phyloP scores from a whole-genome alignment of 2,329 filamentous ascomycete species.

The Allantophomopsis lycopodina region DNA sequence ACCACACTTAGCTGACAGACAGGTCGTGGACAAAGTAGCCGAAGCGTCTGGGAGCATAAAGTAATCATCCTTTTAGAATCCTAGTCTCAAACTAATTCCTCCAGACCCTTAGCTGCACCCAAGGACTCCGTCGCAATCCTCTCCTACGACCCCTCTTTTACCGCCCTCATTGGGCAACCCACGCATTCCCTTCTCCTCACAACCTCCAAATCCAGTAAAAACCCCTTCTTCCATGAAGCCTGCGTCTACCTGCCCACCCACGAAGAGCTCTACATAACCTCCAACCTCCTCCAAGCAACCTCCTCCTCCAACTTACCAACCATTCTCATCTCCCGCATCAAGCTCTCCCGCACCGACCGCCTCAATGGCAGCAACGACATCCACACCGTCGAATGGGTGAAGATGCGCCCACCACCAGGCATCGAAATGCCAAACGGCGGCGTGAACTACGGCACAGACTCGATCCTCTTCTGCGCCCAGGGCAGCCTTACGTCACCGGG shows the following conservation, averaged over 20 bases:
- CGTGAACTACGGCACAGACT: slow-evolving; percentile 23
- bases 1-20: neutral
- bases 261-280: slow-evolving; percentile 31
- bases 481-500: slow-evolving; percentile 14
- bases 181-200: slow-evolving; percentile 27
- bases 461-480: slow-evolving; percentile 28
- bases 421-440: slow-evolving; percentile 31
- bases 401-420: slow-evolving; percentile 21
- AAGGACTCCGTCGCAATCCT: slow-evolving; percentile 19
- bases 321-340: slow-evolving; percentile 30
- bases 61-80: neutral
- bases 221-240: slow-evolving; percentile 30
- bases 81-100: slow-evolving; percentile 3
- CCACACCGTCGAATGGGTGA: slow-evolving; percentile 16
- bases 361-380: slow-evolving; percentile 13
- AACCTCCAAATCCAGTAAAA: slow-evolving; percentile 23
- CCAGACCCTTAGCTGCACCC: slow-evolving; percentile 6
- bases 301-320: slow-evolving; percentile 23
- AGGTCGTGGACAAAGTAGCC: neutral
- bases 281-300: slow-evolving; percentile 24
- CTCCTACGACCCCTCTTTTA: slow-evolving; percentile 23
- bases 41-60: neutral
- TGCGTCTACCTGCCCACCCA: slow-evolving; percentile 25
- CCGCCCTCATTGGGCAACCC: slow-evolving; percentile 20
- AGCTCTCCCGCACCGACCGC: slow-evolving; percentile 14